Conservation (phyloP, 768 basidiomycete genomes). For the Trametopsis cervina region DNA sequence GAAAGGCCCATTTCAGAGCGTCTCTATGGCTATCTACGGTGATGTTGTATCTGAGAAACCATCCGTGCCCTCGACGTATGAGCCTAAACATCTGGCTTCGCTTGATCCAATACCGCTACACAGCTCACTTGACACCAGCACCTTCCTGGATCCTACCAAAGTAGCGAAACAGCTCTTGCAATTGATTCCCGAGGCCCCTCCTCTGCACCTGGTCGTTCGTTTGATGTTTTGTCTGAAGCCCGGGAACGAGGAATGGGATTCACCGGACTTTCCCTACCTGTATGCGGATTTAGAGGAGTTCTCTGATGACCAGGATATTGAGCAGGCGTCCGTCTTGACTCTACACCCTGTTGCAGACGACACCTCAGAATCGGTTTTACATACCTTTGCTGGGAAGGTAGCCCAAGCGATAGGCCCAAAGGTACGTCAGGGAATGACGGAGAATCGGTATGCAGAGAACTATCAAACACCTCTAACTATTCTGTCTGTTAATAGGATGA, state of each 20-base stretch:
- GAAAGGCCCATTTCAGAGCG: slow-evolving; percentile 60
- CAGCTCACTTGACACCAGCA: slow-evolving; percentile 52
- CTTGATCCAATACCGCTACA: slow-evolving; percentile 35
- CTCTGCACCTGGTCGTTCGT: slow-evolving; percentile 57
- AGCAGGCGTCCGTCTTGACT: slow-evolving; percentile 45
- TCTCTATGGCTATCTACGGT: slow-evolving; percentile 58
- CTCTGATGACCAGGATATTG: slow-evolving; percentile 48
- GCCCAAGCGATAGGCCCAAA: slow-evolving; percentile 48
- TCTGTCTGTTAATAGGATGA: too few relatives aligned
- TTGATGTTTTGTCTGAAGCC: slow-evolving; percentile 80
- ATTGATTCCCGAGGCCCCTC: slow-evolving; percentile 55
- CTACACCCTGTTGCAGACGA: slow-evolving; percentile 57
- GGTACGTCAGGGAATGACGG: too few relatives aligned
- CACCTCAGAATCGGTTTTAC: slow-evolving; percentile 39
- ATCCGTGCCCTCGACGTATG: slow-evolving; percentile 31
- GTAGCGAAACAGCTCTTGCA: slow-evolving; percentile 57
- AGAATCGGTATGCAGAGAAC: too few relatives aligned
- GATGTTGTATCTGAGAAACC: slow-evolving; percentile 44
- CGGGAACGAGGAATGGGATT: slow-evolving; percentile 73
- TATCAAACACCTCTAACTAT: too few relatives aligned
- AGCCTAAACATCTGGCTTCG: slow-evolving; percentile 33
- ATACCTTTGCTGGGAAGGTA: slow-evolving; percentile 49
- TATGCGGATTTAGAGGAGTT: slow-evolving; percentile 53
- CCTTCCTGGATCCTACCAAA: slow-evolving; percentile 47
- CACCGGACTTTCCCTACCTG: slow-evolving; percentile 64